Percentiles rank a stretch among this genome's conserved stretches.
These are phyloP conservation scores for Colletotrichum musae DNA, from an alignment of 2,329 filamentous ascomycete genomes.

Conservation along the genomic window DNA sequence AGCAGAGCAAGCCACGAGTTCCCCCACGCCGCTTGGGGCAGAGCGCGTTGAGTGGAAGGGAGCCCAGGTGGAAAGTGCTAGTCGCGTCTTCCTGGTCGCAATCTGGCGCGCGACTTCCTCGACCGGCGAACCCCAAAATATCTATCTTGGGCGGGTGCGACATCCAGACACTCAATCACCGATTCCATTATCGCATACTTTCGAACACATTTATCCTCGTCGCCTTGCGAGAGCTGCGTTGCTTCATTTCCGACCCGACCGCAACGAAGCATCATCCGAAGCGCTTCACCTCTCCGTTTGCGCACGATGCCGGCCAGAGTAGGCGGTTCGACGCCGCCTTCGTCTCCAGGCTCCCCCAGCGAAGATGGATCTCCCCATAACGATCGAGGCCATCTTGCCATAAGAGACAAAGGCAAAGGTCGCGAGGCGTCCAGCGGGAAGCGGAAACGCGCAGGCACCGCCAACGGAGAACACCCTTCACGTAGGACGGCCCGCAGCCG, in stretches of 20 bases:
- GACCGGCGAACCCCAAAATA: background rate
- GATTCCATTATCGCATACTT: no score
- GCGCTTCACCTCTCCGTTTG: constrained; percentile 1
- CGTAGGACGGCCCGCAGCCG: constrained; percentile 40
- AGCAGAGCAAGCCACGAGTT: constrained; percentile 14
- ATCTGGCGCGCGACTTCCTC: constrained; percentile 24
- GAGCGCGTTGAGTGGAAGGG: constrained; percentile 39
- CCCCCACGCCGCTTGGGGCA: background rate
- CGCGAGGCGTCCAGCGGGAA: constrained; percentile 35
- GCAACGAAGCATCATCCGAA: background rate
- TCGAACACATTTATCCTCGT: background rate
- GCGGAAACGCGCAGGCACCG: constrained; percentile 39
- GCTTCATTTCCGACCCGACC: background rate
- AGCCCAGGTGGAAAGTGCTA: constrained; percentile 18
- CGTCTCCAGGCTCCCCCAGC: constrained; percentile 41
- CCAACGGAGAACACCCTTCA: constrained; percentile 24
- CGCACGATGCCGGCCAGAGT: constrained; percentile 36
- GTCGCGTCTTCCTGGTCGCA: constrained; percentile 37
- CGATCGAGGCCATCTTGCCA: constrained; percentile 43
- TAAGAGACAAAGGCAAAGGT: constrained; percentile 49
- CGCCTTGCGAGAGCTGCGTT: background rate
- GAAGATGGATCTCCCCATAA: constrained; percentile 23
- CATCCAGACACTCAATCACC: background rate
- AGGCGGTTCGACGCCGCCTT: constrained; percentile 40
- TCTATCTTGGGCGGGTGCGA: background rate